Evolutionary conservation across 257 asterid genomes (phyloP), one percentile per base, ranked within the genome.

Genomic region (Solanum bukasovii): DNA sequence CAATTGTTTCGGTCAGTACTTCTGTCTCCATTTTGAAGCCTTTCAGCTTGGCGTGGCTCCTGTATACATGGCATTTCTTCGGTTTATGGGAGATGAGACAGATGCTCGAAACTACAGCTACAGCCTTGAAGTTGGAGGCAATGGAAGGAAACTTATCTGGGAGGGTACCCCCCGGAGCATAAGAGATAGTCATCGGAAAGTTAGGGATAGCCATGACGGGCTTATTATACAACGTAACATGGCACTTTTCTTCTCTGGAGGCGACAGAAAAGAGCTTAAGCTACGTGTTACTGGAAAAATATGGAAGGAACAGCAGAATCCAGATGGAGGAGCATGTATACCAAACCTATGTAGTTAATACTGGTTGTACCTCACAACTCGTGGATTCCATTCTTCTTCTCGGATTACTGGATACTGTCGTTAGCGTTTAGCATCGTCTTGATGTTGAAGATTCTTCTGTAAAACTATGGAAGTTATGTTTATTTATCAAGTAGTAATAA

Each of bases 161-260:
- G 95, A 93, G 86, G 95, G 95, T 82, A 93, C 93, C 34, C 94
- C 95, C 1, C 88, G 95, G 38, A 93, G 95, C 91, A 79, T 93
- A 27, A 87, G 95, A 63, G 95, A 93, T 88, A 84, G 94, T 86
- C 94, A 93, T 89, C 84, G 92, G 87, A 92, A 91, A 90, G 95
- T 93, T 79, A 87, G 94, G n/a, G 95, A 93, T 88, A 92, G 95
- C 91, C 81, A 72, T 72, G 81, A 72, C 4, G 81, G 81, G 44
- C 81, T 72, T 34, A 72, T 72, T 34, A 72, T 72, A 34, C 81
- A 72, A 72, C 81, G 81, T 72, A 72, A 72, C 81, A 72, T 72
- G 81, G 81, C 81, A 72, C 81, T 72, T 18, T 72, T 72, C 81
- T 72, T 72, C 46, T 72, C 81, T 72, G 81, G 81, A 31, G 81